A percentile compares a stretch with the other conserved stretches of the same genome.
phyloP scores from a whole-genome alignment of 306 rosid species.

The Cicer judaicum region DNA sequence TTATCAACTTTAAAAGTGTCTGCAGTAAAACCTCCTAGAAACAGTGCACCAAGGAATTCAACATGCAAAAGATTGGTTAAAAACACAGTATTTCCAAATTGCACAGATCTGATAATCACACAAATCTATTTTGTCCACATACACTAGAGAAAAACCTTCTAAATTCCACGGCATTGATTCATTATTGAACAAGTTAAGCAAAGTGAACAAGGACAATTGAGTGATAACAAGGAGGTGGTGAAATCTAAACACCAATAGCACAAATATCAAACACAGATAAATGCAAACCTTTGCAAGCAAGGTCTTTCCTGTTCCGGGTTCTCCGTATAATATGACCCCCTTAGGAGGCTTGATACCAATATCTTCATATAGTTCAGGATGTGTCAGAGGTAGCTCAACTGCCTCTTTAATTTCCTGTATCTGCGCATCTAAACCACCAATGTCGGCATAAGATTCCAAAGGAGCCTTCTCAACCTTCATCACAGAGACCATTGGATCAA shows the following conservation, averaged over 20 bases:
- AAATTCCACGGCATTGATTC: conserved; percentile 13
- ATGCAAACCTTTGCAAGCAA: conserved; percentile 86
- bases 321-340: conserved; percentile 92
- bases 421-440: conserved; percentile 97
- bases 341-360: conserved; percentile 99
- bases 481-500: conserved; percentile 91
- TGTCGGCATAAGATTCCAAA: conserved; percentile 95
- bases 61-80: too few relatives aligned
- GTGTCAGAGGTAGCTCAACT: conserved; percentile 93
- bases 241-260: conserved; percentile 36
- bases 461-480: conserved; percentile 98
- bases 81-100: background rate
- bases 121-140: background rate
- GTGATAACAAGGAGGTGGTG: background rate
- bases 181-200: conserved; percentile 12
- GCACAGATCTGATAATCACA: conserved; percentile 18
- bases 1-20: background rate
- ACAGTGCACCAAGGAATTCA: conserved; percentile 3
- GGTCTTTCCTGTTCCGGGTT: conserved; percentile 99
- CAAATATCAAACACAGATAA: conserved; percentile 21
- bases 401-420: conserved; percentile 98
- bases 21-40: background rate
- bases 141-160: conserved; percentile 10
- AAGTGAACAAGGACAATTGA: background rate
- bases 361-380: conserved; percentile 96